Evolutionary conservation across 257 asterid genomes (phyloP).

Genomic region (Penstemon eatonii): DNA sequence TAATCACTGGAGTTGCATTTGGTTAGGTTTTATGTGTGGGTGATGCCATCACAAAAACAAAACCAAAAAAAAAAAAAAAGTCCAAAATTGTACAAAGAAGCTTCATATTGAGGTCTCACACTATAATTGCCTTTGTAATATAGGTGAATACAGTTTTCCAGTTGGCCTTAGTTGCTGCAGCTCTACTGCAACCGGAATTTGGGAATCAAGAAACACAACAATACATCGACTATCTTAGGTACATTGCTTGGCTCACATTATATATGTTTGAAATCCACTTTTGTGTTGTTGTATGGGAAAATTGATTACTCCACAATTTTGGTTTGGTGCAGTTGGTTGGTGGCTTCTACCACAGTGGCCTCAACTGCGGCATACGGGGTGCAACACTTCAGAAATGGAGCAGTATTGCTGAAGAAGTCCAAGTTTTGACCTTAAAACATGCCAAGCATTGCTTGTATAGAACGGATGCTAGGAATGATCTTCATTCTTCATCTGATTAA

Average conservation of each 20-base stretch:
- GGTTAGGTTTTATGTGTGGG: background rate
- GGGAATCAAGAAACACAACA: slow-evolving; percentile 72
- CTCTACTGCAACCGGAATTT: slow-evolving; percentile 89
- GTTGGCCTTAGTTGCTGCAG: slow-evolving; percentile 79
- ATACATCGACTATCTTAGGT: slow-evolving; percentile 72
- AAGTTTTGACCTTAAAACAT: slow-evolving; percentile 13
- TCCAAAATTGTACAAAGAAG: background rate
- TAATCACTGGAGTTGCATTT: background rate
- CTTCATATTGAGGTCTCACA: background rate
- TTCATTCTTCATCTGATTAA: background rate
- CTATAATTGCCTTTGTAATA: slow-evolving; percentile 6
- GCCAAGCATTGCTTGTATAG: background rate
- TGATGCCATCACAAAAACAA: background rate
- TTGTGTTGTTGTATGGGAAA: background rate
- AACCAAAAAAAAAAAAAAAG: too few relatives aligned
- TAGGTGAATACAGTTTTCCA: slow-evolving; percentile 92
- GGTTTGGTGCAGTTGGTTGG: slow-evolving; percentile 72
- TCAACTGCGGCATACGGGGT: slow-evolving; percentile 86
- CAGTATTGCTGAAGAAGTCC: slow-evolving; percentile 29
- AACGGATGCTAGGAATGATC: background rate
- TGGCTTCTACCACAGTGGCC: slow-evolving; percentile 72
- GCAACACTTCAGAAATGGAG: slow-evolving; percentile 57
- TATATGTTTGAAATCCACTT: background rate
- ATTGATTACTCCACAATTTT: slow-evolving; percentile 21
- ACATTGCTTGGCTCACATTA: background rate